Evolutionary conservation across 164 flowering plant species (phyloP).

Genomic region (Liquidambar formosana): DNA sequence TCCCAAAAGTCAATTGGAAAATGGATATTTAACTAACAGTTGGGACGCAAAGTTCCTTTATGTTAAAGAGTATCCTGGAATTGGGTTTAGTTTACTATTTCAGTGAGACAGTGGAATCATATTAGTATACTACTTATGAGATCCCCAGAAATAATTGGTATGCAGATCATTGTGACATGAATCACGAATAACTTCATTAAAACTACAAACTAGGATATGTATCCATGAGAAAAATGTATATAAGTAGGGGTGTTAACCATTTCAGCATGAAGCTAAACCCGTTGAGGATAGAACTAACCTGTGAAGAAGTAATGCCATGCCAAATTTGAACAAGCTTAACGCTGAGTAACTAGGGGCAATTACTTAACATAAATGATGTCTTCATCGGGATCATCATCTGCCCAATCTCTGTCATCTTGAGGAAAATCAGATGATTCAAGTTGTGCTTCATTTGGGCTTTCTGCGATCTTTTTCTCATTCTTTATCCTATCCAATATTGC

Average conservation of each 20-base stretch:
- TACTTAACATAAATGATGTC: conserved; percentile 82
- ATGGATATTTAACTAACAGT: not conserved
- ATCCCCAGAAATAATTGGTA: not conserved
- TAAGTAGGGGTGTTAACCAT: not conserved
- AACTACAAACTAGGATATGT: not conserved
- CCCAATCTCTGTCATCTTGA: conserved; percentile 59
- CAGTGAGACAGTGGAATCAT: not conserved
- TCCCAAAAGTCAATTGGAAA: not conserved
- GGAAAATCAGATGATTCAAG: conserved; percentile 34
- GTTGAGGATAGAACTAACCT: conserved; percentile 17
- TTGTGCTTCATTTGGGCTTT: conserved; percentile 21
- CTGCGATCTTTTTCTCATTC: conserved; percentile 42
- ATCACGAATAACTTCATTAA: not conserved
- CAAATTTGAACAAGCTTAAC: too few relatives aligned
- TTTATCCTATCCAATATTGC: conserved; percentile 84
- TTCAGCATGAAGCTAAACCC: not conserved
- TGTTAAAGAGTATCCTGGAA: not conserved
- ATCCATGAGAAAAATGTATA: not conserved
- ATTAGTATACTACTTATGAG: not conserved
- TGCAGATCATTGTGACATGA: not conserved
- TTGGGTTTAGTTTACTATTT: not conserved
- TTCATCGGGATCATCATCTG: conserved; percentile 71
- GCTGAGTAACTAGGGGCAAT: conserved; percentile 5
- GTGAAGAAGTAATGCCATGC: conserved; percentile 4
- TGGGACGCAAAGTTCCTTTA: not conserved